Evolutionary conservation across 495 filamentous ascomycete genomes (phyloP), one percentile per base, ranked within the genome.

Genomic region (Copromyces sp.): DNA sequence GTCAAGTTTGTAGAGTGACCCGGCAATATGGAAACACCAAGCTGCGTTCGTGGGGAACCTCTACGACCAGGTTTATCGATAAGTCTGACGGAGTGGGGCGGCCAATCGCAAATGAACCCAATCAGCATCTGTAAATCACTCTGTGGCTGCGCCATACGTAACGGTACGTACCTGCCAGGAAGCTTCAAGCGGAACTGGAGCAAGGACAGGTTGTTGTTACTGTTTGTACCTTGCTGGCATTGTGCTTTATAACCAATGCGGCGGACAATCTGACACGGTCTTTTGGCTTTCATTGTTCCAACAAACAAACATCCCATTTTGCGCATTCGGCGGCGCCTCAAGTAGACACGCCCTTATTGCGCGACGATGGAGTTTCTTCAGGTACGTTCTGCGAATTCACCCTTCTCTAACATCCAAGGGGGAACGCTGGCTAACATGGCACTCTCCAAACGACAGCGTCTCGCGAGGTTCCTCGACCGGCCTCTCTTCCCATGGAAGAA

Each of bases 401-500:
- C 61, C 3, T 39, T 17, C 41, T 47, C 16, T 39, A 32, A 47
- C 39, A 72, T 40, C 16, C 72, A 68, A 74, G 42, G 41, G 24
- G 24, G 53, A 4, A 24, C 53, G 35, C 14, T 24, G 11, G 59
- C 71, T 69, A 24, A 68, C 37, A 38, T 72, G 42, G 39, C 39
- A 41, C 17, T 47, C 44, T 38, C 32, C 72, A 68, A 76, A 70
- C 12, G 16, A 74, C 80, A 97, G 95, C 91, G 93, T 85, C 89
- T 98, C 72, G 92, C 93, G 76, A 87, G 89, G 81, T 88, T 90
- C 79, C 90, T 98, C 68, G 96, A 99, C 86, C 89, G 92, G 76
- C 95, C 95, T 70, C 84, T 91, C 75, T 95, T 98, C 84, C 95
- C 96, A 70, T 99, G 95, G 95, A 99, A 98, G 90, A 90, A 88